Evolutionary conservation across 2,329 filamentous ascomycete species (phyloP), one percentile per base, ranked within the genome.

Genomic region (Fusarium sp.): DNA sequence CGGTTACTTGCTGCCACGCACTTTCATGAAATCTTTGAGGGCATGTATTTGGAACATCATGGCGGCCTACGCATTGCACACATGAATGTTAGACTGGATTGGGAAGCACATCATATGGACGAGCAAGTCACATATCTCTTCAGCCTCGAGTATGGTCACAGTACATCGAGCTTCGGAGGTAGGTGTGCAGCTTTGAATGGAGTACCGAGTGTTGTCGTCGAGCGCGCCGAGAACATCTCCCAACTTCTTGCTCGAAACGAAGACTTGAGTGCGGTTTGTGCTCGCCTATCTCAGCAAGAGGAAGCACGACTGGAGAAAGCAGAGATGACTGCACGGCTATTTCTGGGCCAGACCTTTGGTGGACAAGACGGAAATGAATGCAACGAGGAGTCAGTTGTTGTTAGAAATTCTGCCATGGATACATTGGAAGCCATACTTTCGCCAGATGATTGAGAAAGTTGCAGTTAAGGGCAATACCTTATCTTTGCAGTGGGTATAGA

Each of bases 171-270:
- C 75, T 96, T 97, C 74, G 96, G 96, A 1, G 92, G 90, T 28
- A 86, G 87, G 78, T 98, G 96, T 75, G 96, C 96, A 28, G 89
- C 89, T 5, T 87, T 97, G 77, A 97, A 97, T 72, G 94, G 94
- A 2, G 89, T 99, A 15, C 90, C 93, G 30, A 74, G 80, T 19
- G 83, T 85, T 7, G 87, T 98, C 11, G 86, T 97, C 8, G 81
- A 90, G 17, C 87, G 94, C 56, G 94, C 95, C 0, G 90, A 93
- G 67, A 86, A 90, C 9, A 84, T 99, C 35, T 87, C 91, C 22
- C 77, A 87, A 8, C 81, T 96, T 17, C 83, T 91, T 33, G 87
- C 88, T 17, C 87, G 84, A 50, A 92, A 93, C 8, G 91, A 95
- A 74, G 92, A 97, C 76, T 82, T 98, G 3, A 86, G 90, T 7